Evolutionary conservation across 352 stramenopile genomes (phyloP), one percentile per base, ranked within the genome.

Genomic region (Pseudoperonospora humuli): DNA sequence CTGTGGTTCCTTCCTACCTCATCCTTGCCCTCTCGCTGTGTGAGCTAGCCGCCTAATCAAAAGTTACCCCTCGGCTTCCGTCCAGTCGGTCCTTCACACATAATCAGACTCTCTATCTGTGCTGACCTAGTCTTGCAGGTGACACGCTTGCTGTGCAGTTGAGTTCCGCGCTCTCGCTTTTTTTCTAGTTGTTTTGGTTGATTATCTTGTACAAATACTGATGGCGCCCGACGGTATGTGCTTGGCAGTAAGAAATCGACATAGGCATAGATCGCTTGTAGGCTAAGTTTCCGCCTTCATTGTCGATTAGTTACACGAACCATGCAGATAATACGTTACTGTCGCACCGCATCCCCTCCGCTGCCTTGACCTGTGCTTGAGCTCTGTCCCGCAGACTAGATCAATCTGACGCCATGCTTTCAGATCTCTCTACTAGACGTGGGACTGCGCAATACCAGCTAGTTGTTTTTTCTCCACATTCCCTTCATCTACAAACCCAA

Each of bases 401-500:
- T 50, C 32, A 44, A 64, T 51, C 40, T 60, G 39, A 37, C 54
- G 50, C 42, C 33, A 21, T 59, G 28, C 31, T 39, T 37, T 51
- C 50, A 17, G 51, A 7, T 37, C 38, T 45, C 38, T 34, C 52
- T 38, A 36, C 32, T 43, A 24, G 27, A 25, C 31, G 27, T 41
- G 40, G 28, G 29, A 8, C 29, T 13, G 18, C 32, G 7, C 20
- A 17, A 34, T 23, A 47, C 11, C 53, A 53, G 49, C 71, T 80
- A 87, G 62, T 86, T 88, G 50, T 84, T 86, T 52, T 84, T 86
- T 18, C 54, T 64, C 76, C 76, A 86, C 60, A 88, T 79, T 39
- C 75, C 75, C 56, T 88, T 88, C 64, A 86, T 79, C 76, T 88
- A 28, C 11, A 39, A 40, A 3, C 27, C 26, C 26, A 42, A 2